Evolutionary conservation across 2,329 filamentous ascomycete genomes (phyloP).

Genomic region (Coniochaeta pulveracea): DNA sequence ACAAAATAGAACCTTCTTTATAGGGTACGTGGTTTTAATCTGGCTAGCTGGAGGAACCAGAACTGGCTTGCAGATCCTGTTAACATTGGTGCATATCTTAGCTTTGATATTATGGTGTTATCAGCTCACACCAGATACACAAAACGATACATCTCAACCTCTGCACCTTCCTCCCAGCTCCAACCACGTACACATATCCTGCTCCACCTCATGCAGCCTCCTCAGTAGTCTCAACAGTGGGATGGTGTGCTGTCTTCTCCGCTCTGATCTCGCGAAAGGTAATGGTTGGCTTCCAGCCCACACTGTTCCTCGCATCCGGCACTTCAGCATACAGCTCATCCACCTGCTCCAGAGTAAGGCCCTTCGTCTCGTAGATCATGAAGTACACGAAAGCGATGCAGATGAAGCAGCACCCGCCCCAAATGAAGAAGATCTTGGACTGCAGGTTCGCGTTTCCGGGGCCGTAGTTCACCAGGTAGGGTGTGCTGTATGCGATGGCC

Average conservation of each 20-base stretch:
- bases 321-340: slow-evolving; percentile 45
- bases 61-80: too few species aligned
- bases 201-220: neutral
- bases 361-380: slow-evolving; percentile 78
- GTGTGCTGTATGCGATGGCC: slow-evolving; percentile 67
- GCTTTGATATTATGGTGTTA: too few species aligned
- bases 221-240: neutral
- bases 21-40: too few species aligned
- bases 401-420: slow-evolving; percentile 56
- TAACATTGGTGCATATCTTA: too few species aligned
- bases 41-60: too few species aligned
- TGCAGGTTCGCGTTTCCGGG: slow-evolving; percentile 57
- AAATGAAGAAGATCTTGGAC: slow-evolving; percentile 66
- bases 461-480: slow-evolving; percentile 64
- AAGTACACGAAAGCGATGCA: slow-evolving; percentile 61
- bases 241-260: neutral
- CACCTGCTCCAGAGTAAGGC: slow-evolving; percentile 68
- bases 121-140: too few species aligned
- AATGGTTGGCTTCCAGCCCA: neutral
- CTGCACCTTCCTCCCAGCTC: too few species aligned
- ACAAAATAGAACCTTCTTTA: too few species aligned
- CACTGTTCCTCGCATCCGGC: neutral
- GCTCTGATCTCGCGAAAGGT: slow-evolving; percentile 1
- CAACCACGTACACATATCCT: too few species aligned
- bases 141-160: too few species aligned